Percentiles rank a stretch among this genome's conserved stretches.
Conservation (phyloP, 2,329 filamentous ascomycete genomes). For the Claviceps sp. region DNA sequence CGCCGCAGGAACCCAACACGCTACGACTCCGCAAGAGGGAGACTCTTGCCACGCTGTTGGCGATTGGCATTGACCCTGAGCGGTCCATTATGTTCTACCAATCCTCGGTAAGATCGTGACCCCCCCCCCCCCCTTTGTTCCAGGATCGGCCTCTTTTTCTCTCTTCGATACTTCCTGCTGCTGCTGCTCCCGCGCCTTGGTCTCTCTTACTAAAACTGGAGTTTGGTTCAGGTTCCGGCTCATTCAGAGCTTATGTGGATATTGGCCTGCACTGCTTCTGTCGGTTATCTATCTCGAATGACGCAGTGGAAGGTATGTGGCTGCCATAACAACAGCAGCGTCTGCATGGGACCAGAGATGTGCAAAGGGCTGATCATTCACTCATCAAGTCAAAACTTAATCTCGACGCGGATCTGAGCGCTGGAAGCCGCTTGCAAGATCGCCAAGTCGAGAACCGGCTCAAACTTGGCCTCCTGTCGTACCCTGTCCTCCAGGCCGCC, state of each 20-base stretch:
- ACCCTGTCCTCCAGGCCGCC: slow-evolving; percentile 88
- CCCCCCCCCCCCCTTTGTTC: background rate
- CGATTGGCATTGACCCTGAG: slow-evolving; percentile 70
- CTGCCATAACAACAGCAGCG: background rate
- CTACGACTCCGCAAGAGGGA: slow-evolving; percentile 57
- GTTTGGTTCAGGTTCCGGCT: slow-evolving; percentile 43
- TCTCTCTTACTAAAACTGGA: no score
- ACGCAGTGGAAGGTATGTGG: slow-evolving; percentile 84
- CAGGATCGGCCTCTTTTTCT: background rate
- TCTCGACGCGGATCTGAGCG: slow-evolving; percentile 44
- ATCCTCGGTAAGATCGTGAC: slow-evolving; percentile 45
- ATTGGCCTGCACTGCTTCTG: slow-evolving; percentile 77
- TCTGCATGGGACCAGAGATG: no score
- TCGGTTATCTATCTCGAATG: slow-evolving; percentile 95
- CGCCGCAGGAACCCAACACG: slow-evolving; percentile 49
- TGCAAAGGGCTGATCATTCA: background rate
- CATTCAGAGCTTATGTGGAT: slow-evolving; percentile 97
- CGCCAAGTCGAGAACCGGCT: slow-evolving; percentile 44
- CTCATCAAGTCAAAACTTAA: slow-evolving; percentile 55
- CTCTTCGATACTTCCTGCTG: background rate
- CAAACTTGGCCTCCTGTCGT: slow-evolving; percentile 86
- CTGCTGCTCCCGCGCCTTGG: background rate
- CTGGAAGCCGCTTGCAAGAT: slow-evolving; percentile 45
- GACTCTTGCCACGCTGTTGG: slow-evolving; percentile 66
- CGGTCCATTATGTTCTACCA: slow-evolving; percentile 72